These are phyloP conservation scores for Eutrema japonicum DNA, from an alignment of 345 rosid species.

Conservation along the genomic window DNA sequence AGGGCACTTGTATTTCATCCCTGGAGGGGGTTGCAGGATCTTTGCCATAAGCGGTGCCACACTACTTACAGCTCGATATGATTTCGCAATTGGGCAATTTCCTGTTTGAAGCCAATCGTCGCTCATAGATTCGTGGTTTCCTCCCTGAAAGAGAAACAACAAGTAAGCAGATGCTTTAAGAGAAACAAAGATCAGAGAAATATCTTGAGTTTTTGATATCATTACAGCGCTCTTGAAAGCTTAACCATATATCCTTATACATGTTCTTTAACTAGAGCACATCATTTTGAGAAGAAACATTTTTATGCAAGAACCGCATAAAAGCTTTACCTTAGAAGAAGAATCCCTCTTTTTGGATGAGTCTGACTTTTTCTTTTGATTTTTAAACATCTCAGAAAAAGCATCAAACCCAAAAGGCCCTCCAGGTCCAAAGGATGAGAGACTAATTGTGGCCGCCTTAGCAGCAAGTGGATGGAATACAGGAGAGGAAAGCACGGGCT, in stretches of 20 bases:
- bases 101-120: constrained; percentile 89
- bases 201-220: background rate
- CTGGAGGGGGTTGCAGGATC: constrained; percentile 79
- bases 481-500: constrained; percentile 47
- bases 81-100: constrained; percentile 92
- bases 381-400: constrained; percentile 68
- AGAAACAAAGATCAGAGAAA: background rate
- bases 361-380: constrained; percentile 57
- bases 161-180: constrained; percentile 18
- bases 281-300: background rate
- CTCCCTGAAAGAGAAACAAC: constrained; percentile 57
- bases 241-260: background rate
- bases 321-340: constrained; percentile 63
- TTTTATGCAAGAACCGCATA: background rate
- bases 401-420: constrained; percentile 87
- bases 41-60: constrained; percentile 88
- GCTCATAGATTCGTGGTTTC: constrained; percentile 74
- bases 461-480: constrained; percentile 92
- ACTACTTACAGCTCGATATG: constrained; percentile 76
- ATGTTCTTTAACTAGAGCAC: background rate
- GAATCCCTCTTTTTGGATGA: constrained; percentile 70
- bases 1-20: constrained; percentile 72
- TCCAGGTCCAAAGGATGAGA: constrained; percentile 87
- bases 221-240: background rate
- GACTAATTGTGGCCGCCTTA: constrained; percentile 91